Base-by-base conservation (phyloP, 2,329 filamentous ascomycete genomes). In the Phaeomoniella chlamydospora region DNA sequence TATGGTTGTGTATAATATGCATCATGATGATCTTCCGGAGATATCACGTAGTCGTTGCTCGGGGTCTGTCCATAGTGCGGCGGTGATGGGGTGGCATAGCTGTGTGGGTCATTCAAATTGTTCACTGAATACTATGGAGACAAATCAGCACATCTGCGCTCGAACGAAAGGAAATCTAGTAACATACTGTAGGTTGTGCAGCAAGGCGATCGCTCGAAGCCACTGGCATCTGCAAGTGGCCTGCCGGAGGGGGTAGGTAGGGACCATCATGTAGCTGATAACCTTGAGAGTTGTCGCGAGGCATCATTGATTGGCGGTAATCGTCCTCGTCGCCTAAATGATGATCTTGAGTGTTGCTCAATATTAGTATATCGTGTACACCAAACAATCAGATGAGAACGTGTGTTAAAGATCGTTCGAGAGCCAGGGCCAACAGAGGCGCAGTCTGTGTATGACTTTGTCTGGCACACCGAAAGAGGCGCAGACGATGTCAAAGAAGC, bases 1-100 rank as follows among this genome's bases (percentile, higher is more conserved):
- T 93, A 93, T 1, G 84, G 80, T 45, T 80, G 75, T 47, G 78
- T 83, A 56, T 81, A 88, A 63, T 94, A 94, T 37, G 75, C 73
- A 57, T 94, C 84, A 53, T 90, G 84, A 50, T 94, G 85, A 39
- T 78, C 77, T 54, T 92, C 78, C 6, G 88, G 86, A 50, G 85
- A 77, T 41, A 94, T 61, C 3, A 76, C 67, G 55, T 90, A 87
- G 38, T 86, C 80, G 39, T 67, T 65, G 41, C 66, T 67, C 30
- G 68, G 64, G 10, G 26, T 34, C 12, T n/a, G 12, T 3, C 34
- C 29, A 19, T 30, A 37, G 3, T 33, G 31, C 41, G 66, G 56
- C 32, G 56, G 56, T 19, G 43, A 38, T 14, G 35, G 18, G 3
- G 43, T 49, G 37, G 58, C 57, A 38, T 57, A 61, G 13, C 72